Base-by-base conservation (phyloP, 257 asterid species). In the Capsicum chinense region DNA sequence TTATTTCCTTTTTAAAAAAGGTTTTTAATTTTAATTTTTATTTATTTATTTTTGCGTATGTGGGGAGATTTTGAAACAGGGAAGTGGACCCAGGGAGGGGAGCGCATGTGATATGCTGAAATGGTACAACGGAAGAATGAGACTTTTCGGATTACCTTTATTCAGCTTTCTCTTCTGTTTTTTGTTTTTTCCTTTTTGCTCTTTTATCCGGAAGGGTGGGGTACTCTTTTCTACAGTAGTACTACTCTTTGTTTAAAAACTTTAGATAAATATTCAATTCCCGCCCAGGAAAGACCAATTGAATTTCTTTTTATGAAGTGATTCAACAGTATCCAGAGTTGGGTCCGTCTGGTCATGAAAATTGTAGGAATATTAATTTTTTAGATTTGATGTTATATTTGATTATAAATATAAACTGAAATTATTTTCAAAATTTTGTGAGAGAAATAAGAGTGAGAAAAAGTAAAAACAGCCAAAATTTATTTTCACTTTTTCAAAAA, bases 91-190 rank as follows among this genome's bases (percentile, higher is more conserved):
- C 81, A 76, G 3, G 63, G 9, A 21, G 80, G 16, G 80, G 80
- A 74, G 80, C 80, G 80, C 81, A 76, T 76, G 81, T 76, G 81
- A 76, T 74, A 21, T 21, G 81, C 62, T 74, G 80, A 74, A 73
- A 74, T 21, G 39, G 81, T 50, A 76, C 60, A 71, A 71, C 35
- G 57, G 80, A 44, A 71, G 80, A 73, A 73, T 47, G 80, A 47
- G 59, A 71, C 58, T 71, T 74, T 73, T 74, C 2, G 47, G 42
- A 3, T 3, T 21, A 16, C 35, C 58, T 33, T 76, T 76, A 48
- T 76, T 21, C 81, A 12, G n/a, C 62, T 74, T 50, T 50, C 21
- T 74, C 59, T 73, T 19, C 44, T 39, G 44, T 39, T 39, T 39
- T 73, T 42, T 73, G 59, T 48, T 48, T 73, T 71, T 48, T 3